Evolutionary conservation across 2,329 filamentous ascomycete species (phyloP), one percentile per base, ranked within the genome.

Genomic region (Alternaria postmessia): DNA sequence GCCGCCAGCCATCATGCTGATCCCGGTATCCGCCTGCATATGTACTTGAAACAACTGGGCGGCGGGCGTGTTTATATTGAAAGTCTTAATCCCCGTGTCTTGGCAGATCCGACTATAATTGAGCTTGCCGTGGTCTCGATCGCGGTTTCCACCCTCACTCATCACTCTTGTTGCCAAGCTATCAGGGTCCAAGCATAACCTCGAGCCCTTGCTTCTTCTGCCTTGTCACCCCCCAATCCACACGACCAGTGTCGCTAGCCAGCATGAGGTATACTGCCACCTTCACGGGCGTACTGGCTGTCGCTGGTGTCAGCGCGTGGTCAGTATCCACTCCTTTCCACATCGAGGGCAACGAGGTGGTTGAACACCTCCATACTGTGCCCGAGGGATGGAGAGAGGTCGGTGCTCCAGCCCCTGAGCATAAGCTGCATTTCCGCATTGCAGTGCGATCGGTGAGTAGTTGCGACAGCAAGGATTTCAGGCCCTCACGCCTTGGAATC

Each of bases 351-450:
- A 63, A 52, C 48, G 72, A 77, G 58, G 63, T 65, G 14, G 69
- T 80, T 22, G 78, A 79, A 54, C 62, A 68, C 24, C 59, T 80
- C 36, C 64, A 61, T n/a, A 53, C 54, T 42, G 69, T 79, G 2
- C 77, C 78, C 32, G 60, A 77, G 44, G 76, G 76, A 43, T 80
- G 78, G 78, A 69, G 65, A 46, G 70, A 75, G 36, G 63, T 79
- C 30, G 75, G 73, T 24, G 68, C 68, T 26, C 76, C 77, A 4
- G 65, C 73, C 28, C 69, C 69, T 22, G 61, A 70, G 53, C 68
- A 67, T 52, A 74, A 74, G 60, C 64, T 80, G 47, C 75, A 74
- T 32, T 79, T 80, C 63, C 76, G 77, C 65, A 77, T 80, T 65
- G 78, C 75, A 18, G 69, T 80, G 11, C 74, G 72, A 54, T 76